Conservation (phyloP, 106 monocot species). For the Narthecium ossifragum region DNA sequence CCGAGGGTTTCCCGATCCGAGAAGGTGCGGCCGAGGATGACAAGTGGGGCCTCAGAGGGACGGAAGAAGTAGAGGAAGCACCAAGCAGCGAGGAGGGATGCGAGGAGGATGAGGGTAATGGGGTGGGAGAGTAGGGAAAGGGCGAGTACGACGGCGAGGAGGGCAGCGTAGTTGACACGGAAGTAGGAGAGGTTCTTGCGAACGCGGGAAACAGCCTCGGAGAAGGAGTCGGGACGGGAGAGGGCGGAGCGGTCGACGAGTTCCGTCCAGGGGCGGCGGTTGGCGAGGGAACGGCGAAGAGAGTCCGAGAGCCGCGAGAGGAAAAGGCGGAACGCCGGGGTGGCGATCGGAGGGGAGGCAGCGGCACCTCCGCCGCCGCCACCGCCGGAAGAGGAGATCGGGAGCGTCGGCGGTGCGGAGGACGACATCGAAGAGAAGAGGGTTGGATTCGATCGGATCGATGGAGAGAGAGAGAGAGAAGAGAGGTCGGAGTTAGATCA, state of each 20-base stretch:
- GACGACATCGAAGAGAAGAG: slow-evolving; percentile 6
- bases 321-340: slow-evolving; percentile 25
- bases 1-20: slow-evolving; percentile 33
- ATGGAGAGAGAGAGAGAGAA: background rate
- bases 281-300: slow-evolving; percentile 30
- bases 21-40: slow-evolving; percentile 42
- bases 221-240: slow-evolving; percentile 34
- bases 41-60: slow-evolving; percentile 30
- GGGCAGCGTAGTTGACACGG: slow-evolving; percentile 38
- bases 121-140: slow-evolving; percentile 48
- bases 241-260: slow-evolving; percentile 46
- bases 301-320: slow-evolving; percentile 16
- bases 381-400: slow-evolving; percentile 11
- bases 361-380: background rate
- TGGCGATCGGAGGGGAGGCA: slow-evolving; percentile 8
- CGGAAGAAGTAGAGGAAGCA: slow-evolving; percentile 50
- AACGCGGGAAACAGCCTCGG: slow-evolving; percentile 37
- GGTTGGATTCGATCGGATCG: too few species aligned
- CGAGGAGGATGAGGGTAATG: slow-evolving; percentile 39
- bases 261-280: slow-evolving; percentile 42
- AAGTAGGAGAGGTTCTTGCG: slow-evolving; percentile 45
- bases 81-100: slow-evolving; percentile 41
- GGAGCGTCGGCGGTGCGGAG: slow-evolving; percentile 27
- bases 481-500: too few species aligned
- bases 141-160: slow-evolving; percentile 31